Conservation (phyloP, 2,329 filamentous ascomycete genomes). For the Fusarium sp. region DNA sequence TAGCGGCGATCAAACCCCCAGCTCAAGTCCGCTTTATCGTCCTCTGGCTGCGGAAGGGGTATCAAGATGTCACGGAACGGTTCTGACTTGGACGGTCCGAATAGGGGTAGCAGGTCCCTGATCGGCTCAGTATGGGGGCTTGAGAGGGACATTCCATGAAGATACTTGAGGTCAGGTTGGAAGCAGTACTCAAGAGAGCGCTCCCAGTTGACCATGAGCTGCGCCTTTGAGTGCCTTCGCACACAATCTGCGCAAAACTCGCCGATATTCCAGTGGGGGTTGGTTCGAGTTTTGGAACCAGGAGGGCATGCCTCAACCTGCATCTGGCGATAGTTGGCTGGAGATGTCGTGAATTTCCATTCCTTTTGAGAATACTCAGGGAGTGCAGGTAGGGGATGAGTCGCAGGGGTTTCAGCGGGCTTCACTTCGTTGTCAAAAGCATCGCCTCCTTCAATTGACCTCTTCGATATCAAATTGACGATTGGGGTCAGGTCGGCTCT, state of each 20-base stretch:
- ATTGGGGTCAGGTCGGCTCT: conserved; percentile 48
- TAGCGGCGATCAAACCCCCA: conserved; percentile 71
- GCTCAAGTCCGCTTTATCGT: conserved; percentile 59
- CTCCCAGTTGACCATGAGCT: conserved; percentile 76
- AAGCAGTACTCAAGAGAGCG: conserved; percentile 77
- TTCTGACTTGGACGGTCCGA: conserved; percentile 79
- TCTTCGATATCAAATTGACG: conserved; percentile 50
- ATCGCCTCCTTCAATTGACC: conserved; percentile 31
- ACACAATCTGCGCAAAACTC: conserved; percentile 75
- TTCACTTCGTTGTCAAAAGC: background rate
- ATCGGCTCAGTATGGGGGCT: conserved; percentile 73
- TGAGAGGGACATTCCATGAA: conserved; percentile 80
- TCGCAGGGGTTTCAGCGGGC: conserved; percentile 16
- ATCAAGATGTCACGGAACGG: conserved; percentile 84
- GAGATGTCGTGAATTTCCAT: conserved; percentile 34
- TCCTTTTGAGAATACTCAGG: conserved; percentile 11
- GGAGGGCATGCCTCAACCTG: conserved; percentile 70
- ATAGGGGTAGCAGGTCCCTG: conserved; percentile 77
- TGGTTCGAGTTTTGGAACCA: conserved; percentile 69
- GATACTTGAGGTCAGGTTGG: conserved; percentile 79
- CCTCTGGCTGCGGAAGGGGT: conserved; percentile 65
- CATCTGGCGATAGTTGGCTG: conserved; percentile 58
- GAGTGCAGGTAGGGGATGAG: conserved; percentile 8
- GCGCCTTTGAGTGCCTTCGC: conserved; percentile 73
- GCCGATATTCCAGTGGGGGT: conserved; percentile 73